These are phyloP conservation scores for Suillus hirtellus DNA, from an alignment of 768 basidiomycete species.

Conservation along the genomic window DNA sequence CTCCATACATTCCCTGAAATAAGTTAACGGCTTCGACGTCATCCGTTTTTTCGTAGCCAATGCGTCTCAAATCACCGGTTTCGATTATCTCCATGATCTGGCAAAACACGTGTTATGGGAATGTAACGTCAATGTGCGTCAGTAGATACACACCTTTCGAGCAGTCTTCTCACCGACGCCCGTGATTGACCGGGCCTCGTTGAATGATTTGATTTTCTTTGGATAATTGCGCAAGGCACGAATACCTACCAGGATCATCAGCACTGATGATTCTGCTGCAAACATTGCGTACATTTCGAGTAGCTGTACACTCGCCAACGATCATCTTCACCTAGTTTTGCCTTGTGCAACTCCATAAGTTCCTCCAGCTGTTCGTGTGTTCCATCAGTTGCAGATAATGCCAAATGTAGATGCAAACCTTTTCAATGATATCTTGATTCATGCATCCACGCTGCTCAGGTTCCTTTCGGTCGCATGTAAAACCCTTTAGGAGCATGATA, in stretches of 20 bases:
- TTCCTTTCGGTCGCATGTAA: slow-evolving; percentile 59
- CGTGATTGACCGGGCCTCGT: slow-evolving; percentile 58
- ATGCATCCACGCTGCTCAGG: slow-evolving; percentile 37
- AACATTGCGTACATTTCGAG: slow-evolving; percentile 53
- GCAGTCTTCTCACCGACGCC: slow-evolving; percentile 79
- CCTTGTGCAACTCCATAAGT: slow-evolving; percentile 63
- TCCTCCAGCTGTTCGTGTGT: slow-evolving; percentile 54
- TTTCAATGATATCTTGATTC: slow-evolving; percentile 77
- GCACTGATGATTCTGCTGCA: neutral
- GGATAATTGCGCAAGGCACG: slow-evolving; percentile 56
- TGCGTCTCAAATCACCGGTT: slow-evolving; percentile 70
- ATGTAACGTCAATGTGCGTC: neutral
- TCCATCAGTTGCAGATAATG: slow-evolving; percentile 3
- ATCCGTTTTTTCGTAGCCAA: slow-evolving; percentile 64
- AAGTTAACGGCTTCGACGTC: slow-evolving; percentile 55
- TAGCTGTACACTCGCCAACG: slow-evolving; percentile 68
- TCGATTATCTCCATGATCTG: slow-evolving; percentile 82
- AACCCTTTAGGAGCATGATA: slow-evolving; percentile 45
- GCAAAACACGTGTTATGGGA: neutral
- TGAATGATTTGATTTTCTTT: slow-evolving; percentile 54
- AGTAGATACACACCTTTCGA: slow-evolving; percentile 50
- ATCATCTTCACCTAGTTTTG: slow-evolving; percentile 60
- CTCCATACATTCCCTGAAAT: slow-evolving; percentile 85
- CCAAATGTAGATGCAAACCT: slow-evolving; percentile 41
- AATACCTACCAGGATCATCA: slow-evolving; percentile 48